Conservation (phyloP, 257 asterid species). For the Thymus quinquecostatus region DNA sequence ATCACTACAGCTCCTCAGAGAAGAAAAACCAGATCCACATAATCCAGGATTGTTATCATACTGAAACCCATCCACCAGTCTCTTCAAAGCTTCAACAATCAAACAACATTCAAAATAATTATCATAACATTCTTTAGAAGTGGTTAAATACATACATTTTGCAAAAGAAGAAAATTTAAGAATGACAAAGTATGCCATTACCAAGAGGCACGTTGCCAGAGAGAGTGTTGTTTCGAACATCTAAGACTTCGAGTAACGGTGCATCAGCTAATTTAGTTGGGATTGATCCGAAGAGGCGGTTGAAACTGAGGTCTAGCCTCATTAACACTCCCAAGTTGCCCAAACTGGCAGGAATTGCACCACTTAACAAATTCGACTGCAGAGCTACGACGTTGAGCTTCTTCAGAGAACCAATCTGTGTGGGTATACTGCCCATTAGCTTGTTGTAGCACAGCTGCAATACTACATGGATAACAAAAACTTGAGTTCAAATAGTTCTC, state of each 20-base stretch:
- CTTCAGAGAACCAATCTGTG: slow-evolving; percentile 59
- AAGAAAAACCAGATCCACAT: slow-evolving; percentile 75
- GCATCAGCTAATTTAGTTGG: slow-evolving; percentile 87
- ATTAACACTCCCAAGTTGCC: slow-evolving; percentile 66
- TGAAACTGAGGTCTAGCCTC: slow-evolving; percentile 80
- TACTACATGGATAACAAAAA: slow-evolving; percentile 47
- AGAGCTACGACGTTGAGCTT: slow-evolving; percentile 79
- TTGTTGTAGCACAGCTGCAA: slow-evolving; percentile 92
- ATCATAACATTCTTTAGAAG: slow-evolving; percentile 6
- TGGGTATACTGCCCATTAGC: slow-evolving; percentile 82
- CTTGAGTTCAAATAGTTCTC: slow-evolving; percentile 1
- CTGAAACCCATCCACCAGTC: slow-evolving; percentile 70
- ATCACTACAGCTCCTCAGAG: slow-evolving; percentile 56
- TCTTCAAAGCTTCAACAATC: slow-evolving; percentile 73
- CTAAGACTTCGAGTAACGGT: slow-evolving; percentile 68
- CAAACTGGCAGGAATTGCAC: slow-evolving; percentile 95
- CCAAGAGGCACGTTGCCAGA: slow-evolving; percentile 98
- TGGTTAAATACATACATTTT: neutral
- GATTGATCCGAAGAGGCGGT: slow-evolving; percentile 80
- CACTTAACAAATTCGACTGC: slow-evolving; percentile 73
- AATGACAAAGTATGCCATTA: slow-evolving; percentile 30
- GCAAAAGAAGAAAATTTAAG: neutral
- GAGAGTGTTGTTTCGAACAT: slow-evolving; percentile 74
- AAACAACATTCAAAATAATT: slow-evolving; percentile 25
- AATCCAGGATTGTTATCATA: slow-evolving; percentile 72